Evolutionary conservation across 108 stramenopile species (phyloP).

Genomic region (Nannochloropsis gaditana): DNA sequence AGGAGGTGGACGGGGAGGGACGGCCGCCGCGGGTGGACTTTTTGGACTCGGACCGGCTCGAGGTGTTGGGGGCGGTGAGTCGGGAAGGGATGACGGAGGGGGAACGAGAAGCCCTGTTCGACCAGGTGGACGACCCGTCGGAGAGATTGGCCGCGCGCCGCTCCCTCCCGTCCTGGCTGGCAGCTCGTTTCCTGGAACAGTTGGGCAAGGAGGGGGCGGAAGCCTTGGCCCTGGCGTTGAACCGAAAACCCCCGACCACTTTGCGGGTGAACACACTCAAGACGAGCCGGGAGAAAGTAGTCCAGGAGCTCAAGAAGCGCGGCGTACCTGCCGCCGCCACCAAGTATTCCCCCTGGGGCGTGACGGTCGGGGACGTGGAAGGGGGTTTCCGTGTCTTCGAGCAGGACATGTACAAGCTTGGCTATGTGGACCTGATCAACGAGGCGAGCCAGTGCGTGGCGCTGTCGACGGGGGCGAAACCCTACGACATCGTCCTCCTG

Average conservation of each 20-base stretch:
- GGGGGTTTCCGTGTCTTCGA: not conserved
- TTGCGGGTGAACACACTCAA: not conserved
- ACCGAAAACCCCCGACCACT: not conserved
- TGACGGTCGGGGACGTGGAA: not conserved
- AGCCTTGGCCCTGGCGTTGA: not conserved
- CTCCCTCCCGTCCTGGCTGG: not conserved
- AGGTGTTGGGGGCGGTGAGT: not conserved
- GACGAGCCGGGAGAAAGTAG: not conserved
- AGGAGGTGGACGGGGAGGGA: not conserved
- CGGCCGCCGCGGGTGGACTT: not conserved
- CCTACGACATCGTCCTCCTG: conserved; percentile 12
- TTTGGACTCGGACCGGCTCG: not conserved
- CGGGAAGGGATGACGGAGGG: not conserved
- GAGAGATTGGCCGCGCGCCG: not conserved
- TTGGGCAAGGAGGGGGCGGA: not conserved
- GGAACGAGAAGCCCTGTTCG: not conserved
- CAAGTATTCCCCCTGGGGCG: not conserved
- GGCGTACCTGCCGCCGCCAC: not conserved
- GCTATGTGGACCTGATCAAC: conserved; percentile 1
- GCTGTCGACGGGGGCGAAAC: not conserved
- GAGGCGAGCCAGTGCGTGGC: not conserved
- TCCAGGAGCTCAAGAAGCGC: not conserved
- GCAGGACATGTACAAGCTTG: conserved; percentile 7
- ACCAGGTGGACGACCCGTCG: not conserved
- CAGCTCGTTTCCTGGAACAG: not conserved